Evolutionary conservation across 495 filamentous ascomycete genomes (phyloP), one percentile per base, ranked within the genome.

Genomic region (Neurospora sublineolata): DNA sequence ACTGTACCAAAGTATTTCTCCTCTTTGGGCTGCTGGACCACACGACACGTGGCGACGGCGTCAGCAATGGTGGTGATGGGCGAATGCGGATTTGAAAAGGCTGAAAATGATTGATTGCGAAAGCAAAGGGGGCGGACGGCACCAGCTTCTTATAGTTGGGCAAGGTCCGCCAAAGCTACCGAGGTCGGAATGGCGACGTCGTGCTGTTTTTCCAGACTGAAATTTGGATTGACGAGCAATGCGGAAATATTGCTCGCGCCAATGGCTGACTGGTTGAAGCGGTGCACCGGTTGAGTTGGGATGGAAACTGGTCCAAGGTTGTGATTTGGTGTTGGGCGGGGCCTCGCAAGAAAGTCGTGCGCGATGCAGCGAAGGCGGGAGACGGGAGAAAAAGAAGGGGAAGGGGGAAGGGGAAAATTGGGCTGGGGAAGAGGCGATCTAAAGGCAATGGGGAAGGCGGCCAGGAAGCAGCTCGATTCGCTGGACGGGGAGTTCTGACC

Each of bases 401-500:
- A 74, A 75, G 69, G 70, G 70, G 74, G 71, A 71, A 69, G 73
- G 73, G 75, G 75, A 76, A 76, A 76, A 75, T 77, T 73, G 69
- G 69, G 72, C 72, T 74, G 74, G 76, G 76, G 75, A 74, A 69
- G 73, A 75, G 76, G 76, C 76, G 77, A 76, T 76, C 75, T 75
- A 44, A 70, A 64, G 52, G 71, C 60, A 52, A 67, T 70, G 75
- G 72, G 75, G 52, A 67, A 68, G 67, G 64, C 52, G 52, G 52
- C 52, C 52, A 36, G 52, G 52, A 64, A 64, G 52, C 52, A 64
- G 52, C 52, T 64, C 52, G 52, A 64, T 64, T 64, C 52, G 52
- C 52, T 64, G 52, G 52, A 64, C 52, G 52, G 52, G 52, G 52
- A 64, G 52, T 64, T 64, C 52, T 64, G 52, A 64, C 52, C 52